phyloP scores from a whole-genome alignment of 1,139 yeast species.

The Blastobotrys aristatus region DNA sequence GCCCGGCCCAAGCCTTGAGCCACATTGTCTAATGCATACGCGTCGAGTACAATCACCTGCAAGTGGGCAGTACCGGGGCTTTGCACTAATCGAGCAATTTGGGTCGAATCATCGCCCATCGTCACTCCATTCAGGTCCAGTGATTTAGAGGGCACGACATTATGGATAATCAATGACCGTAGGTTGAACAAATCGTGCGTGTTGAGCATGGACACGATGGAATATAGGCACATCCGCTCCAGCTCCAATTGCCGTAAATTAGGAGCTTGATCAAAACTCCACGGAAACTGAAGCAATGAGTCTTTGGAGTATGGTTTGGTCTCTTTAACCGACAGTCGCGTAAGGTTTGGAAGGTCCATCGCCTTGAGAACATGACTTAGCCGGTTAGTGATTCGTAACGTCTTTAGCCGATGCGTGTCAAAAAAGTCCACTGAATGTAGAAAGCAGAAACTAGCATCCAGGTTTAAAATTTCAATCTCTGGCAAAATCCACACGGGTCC shows the following conservation, averaged over 20 bases:
- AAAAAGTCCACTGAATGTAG: not conserved
- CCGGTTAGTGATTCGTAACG: not conserved
- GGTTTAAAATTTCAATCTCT: not conserved
- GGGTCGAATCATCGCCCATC: not conserved
- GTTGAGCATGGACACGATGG: not conserved
- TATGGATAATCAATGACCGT: not conserved
- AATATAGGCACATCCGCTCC: not conserved
- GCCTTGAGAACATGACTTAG: not conserved
- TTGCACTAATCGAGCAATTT: not conserved
- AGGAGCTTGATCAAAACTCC: slow-evolving; percentile 1
- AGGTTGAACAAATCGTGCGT: not conserved
- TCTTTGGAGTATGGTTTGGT: slow-evolving; percentile 3
- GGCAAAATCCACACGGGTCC: not conserved
- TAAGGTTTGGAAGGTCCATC: not conserved
- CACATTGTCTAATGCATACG: slow-evolving; percentile 1
- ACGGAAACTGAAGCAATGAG: not conserved
- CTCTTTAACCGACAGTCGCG: not conserved
- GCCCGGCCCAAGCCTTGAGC: not conserved
- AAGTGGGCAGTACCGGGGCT: not conserved
- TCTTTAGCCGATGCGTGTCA: not conserved
- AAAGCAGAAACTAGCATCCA: slow-evolving; percentile 1
- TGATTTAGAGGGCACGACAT: not conserved
- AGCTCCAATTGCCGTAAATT: not conserved
- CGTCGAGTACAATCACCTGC: not conserved
- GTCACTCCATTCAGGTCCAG: not conserved